These are phyloP conservation scores for Carpinus viminea DNA, from an alignment of 306 rosid genomes.

Conservation along the genomic window DNA sequence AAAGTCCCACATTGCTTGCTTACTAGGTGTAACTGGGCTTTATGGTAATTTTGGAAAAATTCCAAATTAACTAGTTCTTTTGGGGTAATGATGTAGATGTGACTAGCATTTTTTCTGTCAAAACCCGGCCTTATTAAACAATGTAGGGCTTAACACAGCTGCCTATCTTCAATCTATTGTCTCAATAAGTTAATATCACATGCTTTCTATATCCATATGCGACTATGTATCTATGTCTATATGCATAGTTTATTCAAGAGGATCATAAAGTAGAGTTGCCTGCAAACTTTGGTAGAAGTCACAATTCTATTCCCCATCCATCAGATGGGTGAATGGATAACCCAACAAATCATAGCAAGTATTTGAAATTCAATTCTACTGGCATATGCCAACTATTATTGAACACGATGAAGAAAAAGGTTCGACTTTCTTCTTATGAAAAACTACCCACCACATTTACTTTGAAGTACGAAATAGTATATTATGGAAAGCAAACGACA, in stretches of 20 bases:
- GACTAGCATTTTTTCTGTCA: too few relatives aligned
- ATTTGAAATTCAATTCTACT: background rate
- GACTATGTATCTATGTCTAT: background rate
- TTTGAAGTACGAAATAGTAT: background rate
- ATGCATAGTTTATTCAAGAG: background rate
- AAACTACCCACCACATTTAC: too few relatives aligned
- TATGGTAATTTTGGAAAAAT: too few relatives aligned
- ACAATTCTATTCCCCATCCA: background rate
- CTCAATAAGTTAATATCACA: background rate
- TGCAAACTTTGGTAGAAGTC: background rate
- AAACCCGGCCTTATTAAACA: background rate
- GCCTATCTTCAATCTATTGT: background rate
- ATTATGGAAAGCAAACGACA: background rate
- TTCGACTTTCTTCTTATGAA: too few relatives aligned
- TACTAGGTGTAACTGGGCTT: too few relatives aligned
- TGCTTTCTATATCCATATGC: background rate
- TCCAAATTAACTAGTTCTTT: too few relatives aligned
- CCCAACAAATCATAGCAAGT: background rate
- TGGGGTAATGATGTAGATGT: too few relatives aligned
- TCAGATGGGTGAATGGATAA: background rate
- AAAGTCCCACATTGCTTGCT: too few relatives aligned
- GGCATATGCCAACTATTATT: background rate
- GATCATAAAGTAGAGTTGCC: background rate
- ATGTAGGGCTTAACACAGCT: background rate
- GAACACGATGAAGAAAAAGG: too few relatives aligned